Conservation (phyloP, 371 early-diverging fungal genomes). For the Rhizopus arrhizus region DNA sequence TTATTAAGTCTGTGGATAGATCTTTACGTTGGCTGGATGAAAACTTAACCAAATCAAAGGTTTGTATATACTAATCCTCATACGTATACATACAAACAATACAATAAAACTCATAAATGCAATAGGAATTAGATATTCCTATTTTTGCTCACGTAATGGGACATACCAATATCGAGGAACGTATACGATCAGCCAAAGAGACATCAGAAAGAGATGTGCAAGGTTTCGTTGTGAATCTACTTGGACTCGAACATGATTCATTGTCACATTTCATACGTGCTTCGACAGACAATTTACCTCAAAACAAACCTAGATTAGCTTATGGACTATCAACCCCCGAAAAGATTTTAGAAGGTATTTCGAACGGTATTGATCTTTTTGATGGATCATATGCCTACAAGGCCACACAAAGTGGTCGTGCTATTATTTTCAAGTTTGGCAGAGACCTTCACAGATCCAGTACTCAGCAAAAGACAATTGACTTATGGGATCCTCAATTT, state of each 20-base stretch:
- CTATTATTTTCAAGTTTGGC: constrained; percentile 48
- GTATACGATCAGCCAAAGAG: constrained; percentile 58
- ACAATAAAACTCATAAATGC: not conserved
- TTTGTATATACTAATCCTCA: not conserved
- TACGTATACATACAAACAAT: not conserved
- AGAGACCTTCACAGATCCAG: constrained; percentile 1
- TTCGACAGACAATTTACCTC: constrained; percentile 44
- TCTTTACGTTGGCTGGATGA: constrained; percentile 64
- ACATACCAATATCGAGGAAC: constrained; percentile 52
- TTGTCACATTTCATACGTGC: constrained; percentile 24
- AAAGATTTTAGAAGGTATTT: constrained; percentile 63
- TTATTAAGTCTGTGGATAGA: constrained; percentile 67
- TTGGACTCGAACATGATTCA: constrained; percentile 28
- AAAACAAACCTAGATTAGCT: constrained; percentile 49
- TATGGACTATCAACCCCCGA: constrained; percentile 58
- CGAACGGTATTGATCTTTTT: constrained; percentile 73
- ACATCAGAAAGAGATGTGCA: constrained; percentile 60
- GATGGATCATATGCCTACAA: constrained; percentile 61
- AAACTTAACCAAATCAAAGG: constrained; percentile 35
- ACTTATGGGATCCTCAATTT: constrained; percentile 56
- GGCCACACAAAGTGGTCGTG: constrained; percentile 46
- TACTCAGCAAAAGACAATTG: constrained; percentile 36
- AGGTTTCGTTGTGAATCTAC: constrained; percentile 49
- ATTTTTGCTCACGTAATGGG: constrained; percentile 66
- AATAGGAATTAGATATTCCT: constrained; percentile 33